Evolutionary conservation across 2,329 filamentous ascomycete species (phyloP).

Genomic region (Talaromyces funiculosus): DNA sequence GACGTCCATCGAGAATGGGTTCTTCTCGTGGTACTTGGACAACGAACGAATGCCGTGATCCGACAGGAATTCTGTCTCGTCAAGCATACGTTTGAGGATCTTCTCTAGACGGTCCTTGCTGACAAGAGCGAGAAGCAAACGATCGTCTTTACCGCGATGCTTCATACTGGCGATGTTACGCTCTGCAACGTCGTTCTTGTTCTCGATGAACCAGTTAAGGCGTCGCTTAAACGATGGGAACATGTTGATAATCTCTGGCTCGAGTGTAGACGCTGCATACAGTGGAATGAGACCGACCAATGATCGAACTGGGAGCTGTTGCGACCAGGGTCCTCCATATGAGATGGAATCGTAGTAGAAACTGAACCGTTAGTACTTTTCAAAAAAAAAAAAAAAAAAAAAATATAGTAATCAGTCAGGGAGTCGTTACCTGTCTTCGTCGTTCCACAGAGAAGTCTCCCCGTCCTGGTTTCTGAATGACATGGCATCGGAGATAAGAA

Average conservation of each 20-base stretch:
- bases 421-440: conserved; percentile 63
- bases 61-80: conserved; percentile 88
- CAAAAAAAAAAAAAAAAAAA: too few species aligned
- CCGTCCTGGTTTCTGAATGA: conserved; percentile 67
- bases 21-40: conserved; percentile 82
- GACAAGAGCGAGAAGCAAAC: conserved; percentile 81
- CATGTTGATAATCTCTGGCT: conserved; percentile 87
- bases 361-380: conserved; percentile 32
- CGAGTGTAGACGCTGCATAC: conserved; percentile 84
- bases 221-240: conserved; percentile 90
- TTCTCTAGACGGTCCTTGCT: conserved; percentile 87
- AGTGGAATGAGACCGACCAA: conserved; percentile 90
- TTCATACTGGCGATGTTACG: conserved; percentile 92
- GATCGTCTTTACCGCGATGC: conserved; percentile 82
- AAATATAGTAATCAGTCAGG: neutral
- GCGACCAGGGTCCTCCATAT: conserved; percentile 87
- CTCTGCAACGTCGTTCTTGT: conserved; percentile 78
- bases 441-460: conserved; percentile 89
- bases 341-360: conserved; percentile 99
- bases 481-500: conserved; percentile 97
- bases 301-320: conserved; percentile 86
- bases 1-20: conserved; percentile 92
- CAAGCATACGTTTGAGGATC: conserved; percentile 86
- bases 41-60: conserved; percentile 86
- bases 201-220: conserved; percentile 88